Evolutionary conservation across 495 filamentous ascomycete species (phyloP).

Genomic region (Podospora pseudopauciseta): DNA sequence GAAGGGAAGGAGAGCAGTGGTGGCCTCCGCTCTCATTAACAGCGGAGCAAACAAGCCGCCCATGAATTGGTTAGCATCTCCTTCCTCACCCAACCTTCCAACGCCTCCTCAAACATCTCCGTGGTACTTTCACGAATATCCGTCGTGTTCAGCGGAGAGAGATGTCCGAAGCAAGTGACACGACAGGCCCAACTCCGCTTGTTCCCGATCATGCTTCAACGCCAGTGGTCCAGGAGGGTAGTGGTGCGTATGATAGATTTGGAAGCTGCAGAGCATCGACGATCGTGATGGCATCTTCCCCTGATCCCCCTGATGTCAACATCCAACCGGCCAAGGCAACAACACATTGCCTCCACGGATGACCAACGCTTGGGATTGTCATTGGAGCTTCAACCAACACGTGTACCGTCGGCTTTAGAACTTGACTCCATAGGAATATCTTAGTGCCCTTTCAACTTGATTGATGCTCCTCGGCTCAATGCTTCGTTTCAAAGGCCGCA

Average conservation of each 20-base stretch:
- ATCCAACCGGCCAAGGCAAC: not conserved
- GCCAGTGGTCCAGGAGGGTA: too few species aligned
- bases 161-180: not conserved
- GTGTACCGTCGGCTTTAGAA: not conserved
- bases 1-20: not conserved
- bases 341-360: not conserved
- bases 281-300: not conserved
- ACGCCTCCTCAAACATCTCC: not conserved
- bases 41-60: not conserved
- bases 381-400: not conserved
- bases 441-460: not conserved
- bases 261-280: conserved; percentile 6
- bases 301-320: not conserved
- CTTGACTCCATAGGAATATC: not conserved
- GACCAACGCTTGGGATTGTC: not conserved
- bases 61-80: not conserved
- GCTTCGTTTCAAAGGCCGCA: not conserved
- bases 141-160: not conserved
- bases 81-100: not conserved
- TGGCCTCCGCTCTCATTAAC: not conserved
- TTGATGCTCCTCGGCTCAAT: not conserved
- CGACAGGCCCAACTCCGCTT: not conserved
- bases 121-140: not conserved
- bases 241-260: not conserved
- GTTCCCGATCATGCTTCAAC: not conserved